Base-by-base conservation (phyloP, 75 land plant species). In the Chamaecyparis obtusa region DNA sequence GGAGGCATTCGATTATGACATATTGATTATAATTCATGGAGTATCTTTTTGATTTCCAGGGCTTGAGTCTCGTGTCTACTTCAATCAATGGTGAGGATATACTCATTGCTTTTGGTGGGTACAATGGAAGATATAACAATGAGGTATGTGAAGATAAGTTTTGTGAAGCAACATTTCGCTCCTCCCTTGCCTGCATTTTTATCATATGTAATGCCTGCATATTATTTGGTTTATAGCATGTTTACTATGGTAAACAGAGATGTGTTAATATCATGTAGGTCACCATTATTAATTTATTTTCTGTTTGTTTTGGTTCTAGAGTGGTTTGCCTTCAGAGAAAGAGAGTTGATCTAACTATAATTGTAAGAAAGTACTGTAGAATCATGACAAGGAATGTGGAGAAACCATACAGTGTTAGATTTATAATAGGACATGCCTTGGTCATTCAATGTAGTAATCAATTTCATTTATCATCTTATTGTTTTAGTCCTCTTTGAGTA, bases 71-170 rank as follows among this genome's bases (percentile, higher is more conserved):
- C 43, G 95, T 91, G 69, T 89, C 93, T 57, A 85, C 92, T 30
- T 24, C 83, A 57, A 60, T 89, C 24, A 88, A 90, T 85, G 94
- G 94, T 8, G 94, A 93, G 87, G 94, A 94, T 33, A 64, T 90
- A 82, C 87, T 98, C 84, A 85, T 98, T 85, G 90, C 98, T 13
- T 98, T 96, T 91, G 98, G 99, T 82, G 99, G 99, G 9, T 98
- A 98, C 89, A 95, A 98, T 90, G 99, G 99, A 15, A 91, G 88
- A 55, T 98, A 95, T 84, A 92, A 85, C 78, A 98, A 98, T 90
- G 99, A 96, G 97, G 99, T 97, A 86, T 54, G 78, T 84, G 13
- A 51, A 75, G 44, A 88, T 55, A 76, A 33, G 21, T 33, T 57
- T 32, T 30, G 24, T 77, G 37, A n/a, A 36, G 57, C 19, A 54